Evolutionary conservation across 2,329 filamentous ascomycete genomes (phyloP).

Genomic region (Pseudofabraea citricarpa): DNA sequence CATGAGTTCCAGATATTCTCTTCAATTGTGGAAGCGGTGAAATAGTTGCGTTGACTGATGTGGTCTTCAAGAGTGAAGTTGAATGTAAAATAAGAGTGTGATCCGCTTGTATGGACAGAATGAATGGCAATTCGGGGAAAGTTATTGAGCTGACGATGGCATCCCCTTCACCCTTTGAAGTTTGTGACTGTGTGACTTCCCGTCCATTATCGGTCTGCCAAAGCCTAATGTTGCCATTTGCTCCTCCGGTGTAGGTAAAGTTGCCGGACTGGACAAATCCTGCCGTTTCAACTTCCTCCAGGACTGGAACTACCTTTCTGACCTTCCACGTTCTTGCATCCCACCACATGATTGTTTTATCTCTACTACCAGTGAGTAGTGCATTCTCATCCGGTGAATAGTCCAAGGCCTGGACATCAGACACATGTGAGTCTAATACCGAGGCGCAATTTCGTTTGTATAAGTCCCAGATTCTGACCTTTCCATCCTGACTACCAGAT

Average conservation of each 20-base stretch:
- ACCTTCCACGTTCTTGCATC: constrained; percentile 81
- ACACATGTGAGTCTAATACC: constrained; percentile 87
- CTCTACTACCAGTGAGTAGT: constrained; percentile 79
- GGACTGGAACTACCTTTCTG: constrained; percentile 72
- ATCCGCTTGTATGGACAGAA: constrained; percentile 82
- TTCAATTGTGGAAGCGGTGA: constrained; percentile 44
- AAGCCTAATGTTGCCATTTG: constrained; percentile 74
- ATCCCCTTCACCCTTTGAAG: constrained; percentile 53
- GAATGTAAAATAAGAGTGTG: constrained; percentile 80
- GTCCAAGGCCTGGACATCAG: constrained; percentile 83
- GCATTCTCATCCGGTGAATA: constrained; percentile 71
- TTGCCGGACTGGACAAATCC: constrained; percentile 71
- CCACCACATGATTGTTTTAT: constrained; percentile 94
- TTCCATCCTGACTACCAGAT: constrained; percentile 91
- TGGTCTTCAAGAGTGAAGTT: constrained; percentile 35
- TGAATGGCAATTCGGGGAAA: constrained; percentile 58
- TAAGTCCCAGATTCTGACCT: constrained; percentile 86
- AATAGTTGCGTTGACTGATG: constrained; percentile 28
- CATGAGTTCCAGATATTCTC: constrained; percentile 91
- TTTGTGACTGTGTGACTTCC: constrained; percentile 74
- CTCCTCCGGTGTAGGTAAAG: constrained; percentile 78
- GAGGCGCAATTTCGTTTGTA: constrained; percentile 75
- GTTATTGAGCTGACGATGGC: constrained; percentile 70
- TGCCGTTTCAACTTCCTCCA: constrained; percentile 80
- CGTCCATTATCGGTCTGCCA: constrained; percentile 76